Base-by-base conservation (phyloP, 2,329 filamentous ascomycete species). In the Elsinoe ampelina region DNA sequence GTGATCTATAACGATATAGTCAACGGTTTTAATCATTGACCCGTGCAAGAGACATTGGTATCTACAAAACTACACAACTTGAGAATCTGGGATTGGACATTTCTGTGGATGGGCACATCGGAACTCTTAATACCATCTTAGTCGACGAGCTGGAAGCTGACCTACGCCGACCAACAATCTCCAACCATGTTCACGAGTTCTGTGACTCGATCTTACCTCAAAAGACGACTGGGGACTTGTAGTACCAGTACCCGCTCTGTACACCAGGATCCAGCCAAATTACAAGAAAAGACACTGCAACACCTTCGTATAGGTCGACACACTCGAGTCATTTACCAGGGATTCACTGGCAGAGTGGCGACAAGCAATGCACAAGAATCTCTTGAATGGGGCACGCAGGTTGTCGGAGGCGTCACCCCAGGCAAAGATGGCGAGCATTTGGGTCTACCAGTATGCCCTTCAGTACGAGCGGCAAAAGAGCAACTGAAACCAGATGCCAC, bases 331-430 rank as follows among this genome's bases (percentile, higher is more conserved):
- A 78, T 87, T 57, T 87, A 85, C 64, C 84, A 87, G 65, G 84
- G 84, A 1, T 87, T 87, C 68, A 87, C 84, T 15, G 84, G 84
- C 71, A 74, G 74, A 61, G 74, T 82, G 71, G 86, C 87, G 10
- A 91, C 87, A 1, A 80, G 81, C 62, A 90, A 92, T 70, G 87
- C 86, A 32, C 80, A 81, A 68, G 85, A 90, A 67, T 89, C 86
- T 11, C 72, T 91, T 58, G 81, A 77, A 69, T 92, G 86, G 79
- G 87, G 87, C 11, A 91, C 87, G 38, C 86, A 88, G 36, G 84
- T 92, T 58, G 85, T 92, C 0, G 87, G 87, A 30, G 87, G 87
- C 22, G 85, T 90, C 15, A 88, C 82, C 55, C 87, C 87, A 0
- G 83, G 82, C 2, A 81, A 83, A 50, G 79, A 81, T 58, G 83